Percentiles rank a stretch among this genome's conserved stretches.
These are phyloP conservation scores for Penicillium crystallinum DNA, from an alignment of 495 filamentous ascomycete species.

Conservation along the genomic window DNA sequence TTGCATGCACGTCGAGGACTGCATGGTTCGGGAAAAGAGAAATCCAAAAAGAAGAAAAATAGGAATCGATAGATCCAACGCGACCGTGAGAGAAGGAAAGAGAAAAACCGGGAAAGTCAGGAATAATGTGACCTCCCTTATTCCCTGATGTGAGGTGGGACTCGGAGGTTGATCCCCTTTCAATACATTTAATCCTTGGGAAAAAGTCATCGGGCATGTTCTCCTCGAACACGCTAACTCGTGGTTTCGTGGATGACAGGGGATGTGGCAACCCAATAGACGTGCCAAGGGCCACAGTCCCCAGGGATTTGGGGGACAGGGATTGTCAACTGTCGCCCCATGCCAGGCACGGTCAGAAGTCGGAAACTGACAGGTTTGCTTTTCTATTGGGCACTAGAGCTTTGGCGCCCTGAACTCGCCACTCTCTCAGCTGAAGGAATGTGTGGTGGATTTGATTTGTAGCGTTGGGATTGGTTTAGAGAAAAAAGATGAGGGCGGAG, in stretches of 20 bases:
- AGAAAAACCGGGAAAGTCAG: not conserved
- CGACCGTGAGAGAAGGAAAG: no score
- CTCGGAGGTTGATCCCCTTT: not conserved
- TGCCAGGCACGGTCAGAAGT: conserved; percentile 1
- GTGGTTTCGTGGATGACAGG: conserved; percentile 20
- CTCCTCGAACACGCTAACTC: conserved; percentile 21
- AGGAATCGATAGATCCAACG: conserved; percentile 15
- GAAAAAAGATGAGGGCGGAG: no score
- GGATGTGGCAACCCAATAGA: conserved; percentile 12
- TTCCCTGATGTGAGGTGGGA: conserved; percentile 21
- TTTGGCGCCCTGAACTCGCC: conserved; percentile 21
- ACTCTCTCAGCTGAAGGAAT: conserved; percentile 1
- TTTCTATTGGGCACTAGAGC: conserved; percentile 7
- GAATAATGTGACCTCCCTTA: conserved; percentile 16
- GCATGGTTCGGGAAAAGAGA: not conserved
- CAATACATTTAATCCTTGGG: not conserved
- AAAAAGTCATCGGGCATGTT: conserved; percentile 8
- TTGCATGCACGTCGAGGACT: conserved; percentile 6
- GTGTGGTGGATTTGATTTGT: not conserved
- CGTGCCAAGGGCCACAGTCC: not conserved
- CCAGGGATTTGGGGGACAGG: not conserved
- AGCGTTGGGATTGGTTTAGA: no score
- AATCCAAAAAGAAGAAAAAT: not conserved
- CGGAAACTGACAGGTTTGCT: conserved; percentile 14
- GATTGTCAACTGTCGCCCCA: conserved; percentile 2